Evolutionary conservation across 257 asterid species (phyloP).

Genomic region (Jacaranda mimosifolia): DNA sequence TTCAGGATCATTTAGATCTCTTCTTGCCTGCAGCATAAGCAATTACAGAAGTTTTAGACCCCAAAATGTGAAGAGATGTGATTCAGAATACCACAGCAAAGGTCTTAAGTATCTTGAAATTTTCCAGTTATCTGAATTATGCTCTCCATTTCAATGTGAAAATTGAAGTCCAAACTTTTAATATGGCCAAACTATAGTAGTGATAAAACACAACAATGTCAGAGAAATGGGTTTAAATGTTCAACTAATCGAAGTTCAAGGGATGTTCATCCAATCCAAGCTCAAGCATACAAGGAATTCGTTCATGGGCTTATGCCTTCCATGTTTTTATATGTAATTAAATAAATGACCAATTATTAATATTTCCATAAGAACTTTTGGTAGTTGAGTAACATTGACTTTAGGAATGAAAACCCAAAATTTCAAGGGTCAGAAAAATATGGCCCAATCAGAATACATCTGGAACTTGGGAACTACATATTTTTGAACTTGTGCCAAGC

Average conservation of each 20-base stretch:
- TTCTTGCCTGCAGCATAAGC: slow-evolving; percentile 56
- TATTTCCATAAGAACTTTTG: no score
- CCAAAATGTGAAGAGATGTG: background rate
- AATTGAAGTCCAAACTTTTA: background rate
- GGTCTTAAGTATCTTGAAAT: background rate
- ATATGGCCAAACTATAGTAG: background rate
- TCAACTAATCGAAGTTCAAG: background rate
- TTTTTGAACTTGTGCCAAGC: background rate
- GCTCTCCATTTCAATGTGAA: background rate
- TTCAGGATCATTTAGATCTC: slow-evolving; percentile 71
- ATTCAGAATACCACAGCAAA: background rate
- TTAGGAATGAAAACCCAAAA: no score
- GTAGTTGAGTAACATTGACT: no score
- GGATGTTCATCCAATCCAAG: no score
- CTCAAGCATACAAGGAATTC: no score
- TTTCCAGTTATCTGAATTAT: background rate
- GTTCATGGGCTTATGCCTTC: no score
- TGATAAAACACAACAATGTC: background rate
- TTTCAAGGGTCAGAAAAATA: no score
- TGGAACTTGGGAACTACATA: no score
- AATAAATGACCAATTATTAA: no score
- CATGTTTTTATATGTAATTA: no score
- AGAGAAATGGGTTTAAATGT: background rate
- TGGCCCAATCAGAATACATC: no score
- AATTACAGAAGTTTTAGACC: slow-evolving; percentile 14